A percentile compares a stretch with the other conserved stretches of the same genome.
Conservation (phyloP, 495 filamentous ascomycete species). For the Daldinia vernicosa region DNA sequence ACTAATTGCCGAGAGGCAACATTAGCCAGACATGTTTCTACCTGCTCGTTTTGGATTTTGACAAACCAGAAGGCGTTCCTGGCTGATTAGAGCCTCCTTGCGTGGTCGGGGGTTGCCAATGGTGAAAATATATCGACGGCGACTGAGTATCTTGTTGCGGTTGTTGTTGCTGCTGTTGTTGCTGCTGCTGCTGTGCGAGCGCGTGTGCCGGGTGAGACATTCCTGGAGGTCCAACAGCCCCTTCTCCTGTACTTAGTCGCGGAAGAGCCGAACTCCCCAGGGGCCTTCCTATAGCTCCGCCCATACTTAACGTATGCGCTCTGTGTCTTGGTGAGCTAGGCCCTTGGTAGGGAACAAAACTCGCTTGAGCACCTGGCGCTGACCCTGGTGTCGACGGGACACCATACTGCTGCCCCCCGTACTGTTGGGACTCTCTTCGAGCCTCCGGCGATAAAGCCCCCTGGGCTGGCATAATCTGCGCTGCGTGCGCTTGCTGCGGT, state of each 20-base stretch:
- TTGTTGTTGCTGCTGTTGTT: constrained; percentile 40
- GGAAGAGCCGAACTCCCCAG: constrained; percentile 45
- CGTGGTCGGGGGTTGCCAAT: constrained; percentile 83
- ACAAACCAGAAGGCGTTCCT: constrained; percentile 73
- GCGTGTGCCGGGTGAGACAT: constrained; percentile 45
- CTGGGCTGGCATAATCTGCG: constrained; percentile 62
- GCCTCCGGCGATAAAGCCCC: constrained; percentile 57
- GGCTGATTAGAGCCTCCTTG: constrained; percentile 68
- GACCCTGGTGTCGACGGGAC: constrained; percentile 58
- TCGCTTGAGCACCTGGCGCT: constrained; percentile 50
- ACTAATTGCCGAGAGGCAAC: constrained; percentile 59
- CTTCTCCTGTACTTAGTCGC: constrained; percentile 44
- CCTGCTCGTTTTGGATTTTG: constrained; percentile 60
- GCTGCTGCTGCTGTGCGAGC: constrained; percentile 43
- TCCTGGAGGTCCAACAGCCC: constrained; percentile 31
- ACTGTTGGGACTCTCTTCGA: constrained; percentile 57
- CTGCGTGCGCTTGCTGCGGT: constrained; percentile 61
- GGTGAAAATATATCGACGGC: constrained; percentile 86
- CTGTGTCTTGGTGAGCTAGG: constrained; percentile 55
- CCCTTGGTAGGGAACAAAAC: constrained; percentile 45
- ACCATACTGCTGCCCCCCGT: constrained; percentile 52
- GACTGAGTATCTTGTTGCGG: constrained; percentile 67
- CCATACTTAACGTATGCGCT: constrained; percentile 50
- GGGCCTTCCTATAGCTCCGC: constrained; percentile 45
- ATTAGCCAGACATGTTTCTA: constrained; percentile 60